Conservation (phyloP, 352 stramenopile genomes). For the Hyaloperonospora arabidopsidis region DNA sequence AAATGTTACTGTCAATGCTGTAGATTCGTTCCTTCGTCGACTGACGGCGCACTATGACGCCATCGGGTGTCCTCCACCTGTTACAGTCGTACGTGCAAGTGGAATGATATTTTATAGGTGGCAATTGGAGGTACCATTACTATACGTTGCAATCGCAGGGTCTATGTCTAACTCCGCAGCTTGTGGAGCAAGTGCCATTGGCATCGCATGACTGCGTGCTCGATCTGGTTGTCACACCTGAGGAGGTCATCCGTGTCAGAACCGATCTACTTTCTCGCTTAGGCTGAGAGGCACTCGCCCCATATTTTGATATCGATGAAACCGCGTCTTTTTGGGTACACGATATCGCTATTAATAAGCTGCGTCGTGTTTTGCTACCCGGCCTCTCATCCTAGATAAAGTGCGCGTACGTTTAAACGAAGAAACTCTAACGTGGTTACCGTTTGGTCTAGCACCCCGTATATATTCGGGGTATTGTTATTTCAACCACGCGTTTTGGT, state of each 20-base stretch:
- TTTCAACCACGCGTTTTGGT: too few relatives aligned
- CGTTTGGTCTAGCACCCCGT: too few relatives aligned
- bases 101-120: background rate
- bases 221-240: conserved; percentile 57
- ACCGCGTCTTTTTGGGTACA: too few relatives aligned
- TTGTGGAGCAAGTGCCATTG: conserved; percentile 56
- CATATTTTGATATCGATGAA: too few relatives aligned
- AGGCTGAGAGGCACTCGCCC: too few relatives aligned
- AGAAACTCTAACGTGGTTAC: too few relatives aligned
- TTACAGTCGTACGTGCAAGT: conserved; percentile 43
- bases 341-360: too few relatives aligned
- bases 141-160: conserved; percentile 30
- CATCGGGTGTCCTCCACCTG: conserved; percentile 33
- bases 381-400: too few relatives aligned
- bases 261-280: too few relatives aligned
- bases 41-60: conserved; percentile 40
- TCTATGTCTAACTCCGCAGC: conserved; percentile 51
- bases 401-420: too few relatives aligned
- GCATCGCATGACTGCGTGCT: conserved; percentile 56
- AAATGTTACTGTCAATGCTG: conserved; percentile 1
- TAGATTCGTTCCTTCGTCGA: conserved; percentile 69
- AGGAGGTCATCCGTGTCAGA: conserved; percentile 38
- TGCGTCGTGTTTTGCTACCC: too few relatives aligned
- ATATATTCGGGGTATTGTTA: too few relatives aligned
- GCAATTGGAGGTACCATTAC: background rate